These are phyloP conservation scores for Carex scoparia DNA, from an alignment of 176 grass and related monocot genomes.

Conservation along the genomic window DNA sequence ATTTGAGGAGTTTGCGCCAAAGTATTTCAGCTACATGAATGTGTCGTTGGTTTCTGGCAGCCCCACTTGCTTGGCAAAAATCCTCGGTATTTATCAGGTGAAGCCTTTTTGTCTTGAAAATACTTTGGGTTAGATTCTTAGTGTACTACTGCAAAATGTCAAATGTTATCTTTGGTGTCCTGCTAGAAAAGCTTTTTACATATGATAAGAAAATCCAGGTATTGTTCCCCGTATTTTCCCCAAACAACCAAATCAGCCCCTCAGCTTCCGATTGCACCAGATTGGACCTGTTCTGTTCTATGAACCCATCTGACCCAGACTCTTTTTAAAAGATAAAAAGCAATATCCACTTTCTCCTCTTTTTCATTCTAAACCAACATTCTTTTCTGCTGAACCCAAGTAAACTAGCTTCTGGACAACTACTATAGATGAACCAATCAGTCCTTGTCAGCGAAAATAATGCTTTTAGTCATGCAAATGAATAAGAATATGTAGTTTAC, in stretches of 20 bases:
- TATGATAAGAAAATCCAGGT: neutral
- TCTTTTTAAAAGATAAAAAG: neutral
- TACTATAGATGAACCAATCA: neutral
- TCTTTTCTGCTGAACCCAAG: neutral
- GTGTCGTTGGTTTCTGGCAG: constrained; percentile 54
- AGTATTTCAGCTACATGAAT: constrained; percentile 74
- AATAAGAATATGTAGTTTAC: neutral
- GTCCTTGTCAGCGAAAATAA: neutral
- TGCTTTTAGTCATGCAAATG: neutral
- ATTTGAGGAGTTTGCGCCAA: constrained; percentile 77
- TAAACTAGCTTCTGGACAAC: neutral
- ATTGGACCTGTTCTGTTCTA: neutral
- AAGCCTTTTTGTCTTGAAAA: neutral
- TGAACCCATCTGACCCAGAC: neutral
- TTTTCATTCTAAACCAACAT: neutral
- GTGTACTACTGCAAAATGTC: neutral
- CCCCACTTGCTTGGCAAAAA: constrained; percentile 76
- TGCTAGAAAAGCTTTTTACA: neutral
- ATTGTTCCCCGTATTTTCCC: neutral
- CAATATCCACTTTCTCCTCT: neutral
- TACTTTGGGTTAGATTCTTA: neutral
- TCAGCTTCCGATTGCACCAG: neutral
- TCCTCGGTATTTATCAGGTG: constrained; percentile 96
- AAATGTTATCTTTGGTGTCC: neutral
- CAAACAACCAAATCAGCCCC: neutral